Conservation (phyloP, 495 filamentous ascomycete genomes). For the Penicillium robsamsonii region DNA sequence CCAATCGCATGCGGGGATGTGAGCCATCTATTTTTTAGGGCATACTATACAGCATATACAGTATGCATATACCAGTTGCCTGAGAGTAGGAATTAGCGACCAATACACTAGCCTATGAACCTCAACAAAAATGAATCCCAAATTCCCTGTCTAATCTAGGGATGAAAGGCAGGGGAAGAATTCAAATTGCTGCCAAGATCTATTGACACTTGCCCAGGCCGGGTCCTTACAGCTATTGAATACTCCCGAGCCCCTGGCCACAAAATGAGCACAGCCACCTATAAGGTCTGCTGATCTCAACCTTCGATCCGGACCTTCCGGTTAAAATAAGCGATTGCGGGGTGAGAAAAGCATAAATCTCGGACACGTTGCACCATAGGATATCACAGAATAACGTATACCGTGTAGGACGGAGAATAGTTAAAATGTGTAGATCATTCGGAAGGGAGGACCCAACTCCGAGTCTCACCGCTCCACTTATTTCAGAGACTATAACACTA, state of each 20-base stretch:
- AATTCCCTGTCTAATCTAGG: neutral
- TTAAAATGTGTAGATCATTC: neutral
- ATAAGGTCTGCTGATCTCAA: slow-evolving; percentile 9
- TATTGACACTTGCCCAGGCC: neutral
- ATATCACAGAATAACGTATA: neutral
- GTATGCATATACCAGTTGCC: neutral
- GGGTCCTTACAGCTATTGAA: slow-evolving; percentile 7
- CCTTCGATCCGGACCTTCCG: slow-evolving; percentile 1
- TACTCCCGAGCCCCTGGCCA: neutral
- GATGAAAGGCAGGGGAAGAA: slow-evolving; percentile 1
- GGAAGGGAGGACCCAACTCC: slow-evolving; percentile 10
- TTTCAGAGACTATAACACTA: neutral
- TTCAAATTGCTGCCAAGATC: slow-evolving; percentile 8
- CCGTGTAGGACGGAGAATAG: slow-evolving; percentile 6
- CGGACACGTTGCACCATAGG: slow-evolving; percentile 6
- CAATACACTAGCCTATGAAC: neutral
- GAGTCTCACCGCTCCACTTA: slow-evolving; percentile 13
- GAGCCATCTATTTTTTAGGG: neutral
- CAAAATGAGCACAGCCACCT: neutral
- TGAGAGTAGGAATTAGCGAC: neutral
- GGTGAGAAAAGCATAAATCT: neutral
- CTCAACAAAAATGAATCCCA: neutral
- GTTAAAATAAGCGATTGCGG: slow-evolving; percentile 1
- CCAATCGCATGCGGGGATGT: neutral
- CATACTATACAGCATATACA: neutral